These are phyloP conservation scores for Apiosordaria backusii DNA, from an alignment of 495 filamentous ascomycete genomes.

Conservation along the genomic window DNA sequence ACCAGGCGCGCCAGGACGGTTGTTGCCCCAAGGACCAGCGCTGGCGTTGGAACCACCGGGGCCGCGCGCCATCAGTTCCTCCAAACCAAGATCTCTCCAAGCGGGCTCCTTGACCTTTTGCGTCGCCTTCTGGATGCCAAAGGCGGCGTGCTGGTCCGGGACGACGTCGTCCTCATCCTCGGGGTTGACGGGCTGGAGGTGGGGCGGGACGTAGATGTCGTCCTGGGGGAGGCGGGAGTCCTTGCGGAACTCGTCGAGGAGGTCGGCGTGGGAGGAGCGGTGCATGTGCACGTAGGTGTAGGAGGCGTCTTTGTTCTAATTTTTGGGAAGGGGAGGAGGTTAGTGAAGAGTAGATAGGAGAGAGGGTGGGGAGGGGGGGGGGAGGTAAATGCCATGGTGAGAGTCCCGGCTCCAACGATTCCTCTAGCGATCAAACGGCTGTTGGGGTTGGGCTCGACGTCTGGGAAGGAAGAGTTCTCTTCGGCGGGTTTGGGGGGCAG, in stretches of 20 bases:
- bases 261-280: constrained; percentile 73
- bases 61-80: constrained; percentile 62
- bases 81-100: constrained; percentile 84
- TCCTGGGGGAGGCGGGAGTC: constrained; percentile 59
- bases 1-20: background rate
- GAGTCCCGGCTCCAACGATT: background rate
- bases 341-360: background rate
- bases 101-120: constrained; percentile 65
- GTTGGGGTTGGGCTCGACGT: background rate
- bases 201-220: constrained; percentile 84
- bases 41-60: constrained; percentile 9
- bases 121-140: constrained; percentile 87
- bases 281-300: constrained; percentile 87
- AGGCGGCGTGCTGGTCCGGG: constrained; percentile 94
- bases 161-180: constrained; percentile 98
- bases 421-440: background rate
- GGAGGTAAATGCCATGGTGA: background rate
- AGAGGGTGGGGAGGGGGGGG: too few species aligned
- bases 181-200: constrained; percentile 89
- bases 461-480: background rate
- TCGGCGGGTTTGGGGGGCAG: too few species aligned
- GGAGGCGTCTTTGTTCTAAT: constrained; percentile 81
- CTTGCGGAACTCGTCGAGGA: constrained; percentile 84
- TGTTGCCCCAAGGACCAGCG: background rate
- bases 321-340: background rate